These are phyloP conservation scores for Middelhovenomyces tepae DNA, from an alignment of 805 yeast species.

Conservation along the genomic window DNA sequence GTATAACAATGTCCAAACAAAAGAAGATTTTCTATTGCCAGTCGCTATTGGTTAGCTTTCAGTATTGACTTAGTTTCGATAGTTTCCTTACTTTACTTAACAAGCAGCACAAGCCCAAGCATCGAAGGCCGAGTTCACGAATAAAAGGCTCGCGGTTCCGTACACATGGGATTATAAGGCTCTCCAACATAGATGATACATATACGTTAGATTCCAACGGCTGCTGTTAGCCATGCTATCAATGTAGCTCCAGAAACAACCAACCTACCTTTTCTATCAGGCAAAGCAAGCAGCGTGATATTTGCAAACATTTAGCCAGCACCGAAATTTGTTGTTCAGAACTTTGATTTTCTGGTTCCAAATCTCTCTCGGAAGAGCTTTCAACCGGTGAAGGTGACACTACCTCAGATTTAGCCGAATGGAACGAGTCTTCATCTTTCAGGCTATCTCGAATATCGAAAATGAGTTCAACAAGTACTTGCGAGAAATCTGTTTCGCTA, in stretches of 20 bases:
- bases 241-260: constrained; percentile 57
- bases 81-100: constrained; percentile 42
- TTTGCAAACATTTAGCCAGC: constrained; percentile 49
- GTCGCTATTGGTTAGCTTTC: too few species aligned
- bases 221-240: too few species aligned
- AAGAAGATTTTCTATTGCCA: constrained; percentile 57
- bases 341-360: constrained; percentile 9
- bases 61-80: too few species aligned
- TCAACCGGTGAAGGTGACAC: constrained; percentile 12
- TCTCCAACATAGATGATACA: constrained; percentile 59
- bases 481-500: constrained; percentile 74
- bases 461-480: constrained; percentile 76
- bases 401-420: constrained; percentile 35
- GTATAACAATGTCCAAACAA: constrained; percentile 64
- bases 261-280: constrained; percentile 1
- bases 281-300: constrained; percentile 49
- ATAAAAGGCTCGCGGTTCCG: constrained; percentile 46
- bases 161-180: constrained; percentile 74
- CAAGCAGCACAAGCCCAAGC: constrained; percentile 73
- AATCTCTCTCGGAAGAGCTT: constrained; percentile 13
- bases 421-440: constrained; percentile 38
- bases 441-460: constrained; percentile 70
- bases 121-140: constrained; percentile 57
- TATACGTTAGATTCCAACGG: constrained; percentile 58
- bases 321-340: constrained; percentile 2